Evolutionary conservation across 2,329 filamentous ascomycete species (phyloP), one percentile per base, ranked within the genome.

Genomic region (Fusarium sp.): DNA sequence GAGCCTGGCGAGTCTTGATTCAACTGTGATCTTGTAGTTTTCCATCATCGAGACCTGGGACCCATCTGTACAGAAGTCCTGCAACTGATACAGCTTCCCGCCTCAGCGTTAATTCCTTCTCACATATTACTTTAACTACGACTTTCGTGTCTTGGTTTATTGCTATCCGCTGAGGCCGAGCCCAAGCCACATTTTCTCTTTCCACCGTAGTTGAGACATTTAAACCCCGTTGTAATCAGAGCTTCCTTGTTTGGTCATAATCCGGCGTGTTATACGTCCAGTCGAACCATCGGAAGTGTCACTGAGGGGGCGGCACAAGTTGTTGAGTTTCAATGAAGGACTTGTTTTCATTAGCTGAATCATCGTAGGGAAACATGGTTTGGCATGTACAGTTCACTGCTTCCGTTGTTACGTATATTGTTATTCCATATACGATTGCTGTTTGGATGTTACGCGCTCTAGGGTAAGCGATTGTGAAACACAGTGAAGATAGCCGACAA

Each of bases 1-100:
- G 47, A 57, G 54, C 34, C 23, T 52, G 24, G 46, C 26, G 39
- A 34, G 15, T 23, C 21, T 38, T 51, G 19, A 10, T 39, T 14
- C 26, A 23, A 28, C 48, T 24, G 15, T 38, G 19, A 15, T n/a
- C 14, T 34, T 32, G 10, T 40, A 17, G 20, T 42, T 43, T 47
- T 14, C 32, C 30, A 38, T 14, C 36, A 43, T 42, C 30, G 7
- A 45, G 43, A 55, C n/a, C 48, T 15, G 34, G 45, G 26, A 11
- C 26, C 10, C 26, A 28, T 11, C 26, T 28, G 26, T 28, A 28
- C 26, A 11, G 26, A 28, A 26, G 4, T 11, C 26, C 26, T 11
- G 26, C 4, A 28, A 28, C 26, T 28, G 12, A 28, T 28, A 28
- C 10, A 54, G 14, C 17, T 34, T 17, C 32, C 32, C 32, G 15